phyloP scores from a whole-genome alignment of 2,329 filamentous ascomycete genomes.

The Ascocoryne sarcoides region DNA sequence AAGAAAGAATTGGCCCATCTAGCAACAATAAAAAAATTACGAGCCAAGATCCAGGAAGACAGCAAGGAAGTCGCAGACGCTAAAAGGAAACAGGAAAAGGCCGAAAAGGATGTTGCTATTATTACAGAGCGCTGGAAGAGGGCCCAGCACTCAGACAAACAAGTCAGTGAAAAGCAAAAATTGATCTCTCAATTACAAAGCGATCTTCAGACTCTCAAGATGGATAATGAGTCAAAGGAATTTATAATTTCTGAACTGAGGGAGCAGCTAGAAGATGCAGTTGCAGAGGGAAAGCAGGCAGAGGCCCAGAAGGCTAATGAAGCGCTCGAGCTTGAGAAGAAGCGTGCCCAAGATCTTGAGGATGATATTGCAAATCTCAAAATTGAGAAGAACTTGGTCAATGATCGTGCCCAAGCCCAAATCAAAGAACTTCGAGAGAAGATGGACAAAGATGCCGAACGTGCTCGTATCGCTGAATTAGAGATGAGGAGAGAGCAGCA shows the following conservation, averaged over 20 bases:
- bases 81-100: conserved; percentile 50
- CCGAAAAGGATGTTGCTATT: conserved; percentile 39
- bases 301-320: conserved; percentile 60
- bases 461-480: conserved; percentile 56
- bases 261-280: conserved; percentile 58
- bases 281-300: conserved; percentile 56
- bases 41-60: conserved; percentile 53
- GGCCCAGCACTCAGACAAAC: conserved; percentile 47
- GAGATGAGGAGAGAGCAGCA: conserved; percentile 73
- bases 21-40: conserved; percentile 73
- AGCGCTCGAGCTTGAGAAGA: conserved; percentile 57
- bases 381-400: conserved; percentile 67
- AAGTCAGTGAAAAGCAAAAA: conserved; percentile 44
- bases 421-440: conserved; percentile 66
- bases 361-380: conserved; percentile 55
- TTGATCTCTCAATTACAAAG: conserved; percentile 41
- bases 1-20: conserved; percentile 80
- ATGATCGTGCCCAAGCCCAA: conserved; percentile 62
- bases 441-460: conserved; percentile 63
- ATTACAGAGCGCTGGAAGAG: conserved; percentile 41
- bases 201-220: conserved; percentile 52
- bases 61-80: conserved; percentile 56
- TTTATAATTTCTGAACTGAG: conserved; percentile 60
- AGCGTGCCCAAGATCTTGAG: conserved; percentile 45
- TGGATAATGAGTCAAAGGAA: conserved; percentile 55